Percentiles rank a stretch among this genome's conserved stretches.
These are phyloP conservation scores for Hypsizygus marmoreus DNA, from an alignment of 768 basidiomycete species.

Conservation along the genomic window DNA sequence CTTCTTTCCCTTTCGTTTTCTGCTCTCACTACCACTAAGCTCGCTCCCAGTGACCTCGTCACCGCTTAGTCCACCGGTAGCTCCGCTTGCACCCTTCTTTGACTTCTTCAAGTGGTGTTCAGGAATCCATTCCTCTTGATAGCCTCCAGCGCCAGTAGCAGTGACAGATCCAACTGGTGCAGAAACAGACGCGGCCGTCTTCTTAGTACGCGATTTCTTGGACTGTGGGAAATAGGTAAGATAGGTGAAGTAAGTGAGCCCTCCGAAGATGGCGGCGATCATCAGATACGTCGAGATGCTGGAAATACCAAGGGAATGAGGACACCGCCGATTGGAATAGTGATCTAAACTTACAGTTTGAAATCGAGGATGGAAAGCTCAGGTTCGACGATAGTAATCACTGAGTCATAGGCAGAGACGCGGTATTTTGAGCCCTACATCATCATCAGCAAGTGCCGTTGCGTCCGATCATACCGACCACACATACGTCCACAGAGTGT, in stretches of 20 bases:
- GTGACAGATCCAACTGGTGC: constrained; percentile 59
- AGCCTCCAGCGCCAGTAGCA: constrained; percentile 67
- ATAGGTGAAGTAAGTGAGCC: constrained; percentile 65
- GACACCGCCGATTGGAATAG: background rate
- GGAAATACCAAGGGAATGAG: background rate
- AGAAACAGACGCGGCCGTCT: constrained; percentile 45
- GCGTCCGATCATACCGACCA: background rate
- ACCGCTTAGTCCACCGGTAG: constrained; percentile 50
- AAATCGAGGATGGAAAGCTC: constrained; percentile 76
- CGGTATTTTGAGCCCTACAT: constrained; percentile 57
- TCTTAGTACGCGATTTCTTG: constrained; percentile 57
- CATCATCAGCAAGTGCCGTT: background rate
- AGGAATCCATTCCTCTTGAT: constrained; percentile 93
- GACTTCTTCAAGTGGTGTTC: constrained; percentile 79
- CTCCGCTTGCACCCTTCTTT: constrained; percentile 48
- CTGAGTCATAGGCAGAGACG: constrained; percentile 71
- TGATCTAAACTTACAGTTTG: constrained; percentile 61
- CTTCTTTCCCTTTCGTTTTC: constrained; percentile 54
- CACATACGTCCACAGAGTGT: constrained; percentile 59
- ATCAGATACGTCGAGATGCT: constrained; percentile 74
- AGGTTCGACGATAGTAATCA: constrained; percentile 81
- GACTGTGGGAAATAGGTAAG: constrained; percentile 62
- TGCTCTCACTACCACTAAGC: constrained; percentile 63
- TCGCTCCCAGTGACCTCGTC: constrained; percentile 71
- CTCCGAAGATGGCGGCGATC: constrained; percentile 62